Conservation (phyloP, 1,284 basidiomycete species). For the Fomitiporia mediterranea region DNA sequence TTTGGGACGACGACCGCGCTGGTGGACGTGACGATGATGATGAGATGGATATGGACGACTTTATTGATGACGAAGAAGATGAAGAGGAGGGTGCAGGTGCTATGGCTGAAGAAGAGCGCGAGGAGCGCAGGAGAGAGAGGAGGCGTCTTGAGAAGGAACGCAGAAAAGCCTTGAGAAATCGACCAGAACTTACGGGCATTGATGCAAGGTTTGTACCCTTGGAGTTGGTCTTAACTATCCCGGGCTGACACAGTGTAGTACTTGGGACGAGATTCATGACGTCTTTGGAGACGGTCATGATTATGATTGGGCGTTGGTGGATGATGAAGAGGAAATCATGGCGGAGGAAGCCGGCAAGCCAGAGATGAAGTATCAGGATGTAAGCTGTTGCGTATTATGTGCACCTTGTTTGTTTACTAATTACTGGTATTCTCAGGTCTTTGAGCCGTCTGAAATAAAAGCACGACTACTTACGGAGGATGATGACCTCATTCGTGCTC, state of each 20-base stretch:
- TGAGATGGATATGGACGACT: slow-evolving; percentile 71
- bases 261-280: slow-evolving; percentile 95
- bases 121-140: slow-evolving; percentile 66
- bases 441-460: slow-evolving; percentile 96
- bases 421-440: slow-evolving; percentile 58
- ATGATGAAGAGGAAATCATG: slow-evolving; percentile 62
- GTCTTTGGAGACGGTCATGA: slow-evolving; percentile 98
- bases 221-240: neutral
- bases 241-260: slow-evolving; percentile 44
- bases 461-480: slow-evolving; percentile 90
- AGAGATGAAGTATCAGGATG: slow-evolving; percentile 87
- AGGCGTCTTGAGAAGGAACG: slow-evolving; percentile 61
- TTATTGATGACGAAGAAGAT: slow-evolving; percentile 90
- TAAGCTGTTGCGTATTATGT: slow-evolving; percentile 37
- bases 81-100: slow-evolving; percentile 68
- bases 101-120: slow-evolving; percentile 70
- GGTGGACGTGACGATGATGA: slow-evolving; percentile 60
- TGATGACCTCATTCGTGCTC: slow-evolving; percentile 87
- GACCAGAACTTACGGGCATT: slow-evolving; percentile 80
- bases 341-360: slow-evolving; percentile 60
- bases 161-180: slow-evolving; percentile 54
- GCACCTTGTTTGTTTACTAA: slow-evolving; percentile 19
- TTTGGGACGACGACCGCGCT: slow-evolving; percentile 78
- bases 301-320: slow-evolving; percentile 90
- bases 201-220: slow-evolving; percentile 63